phyloP scores from a whole-genome alignment of 208 protist species.

The Vickermania spadyakhi region DNA sequence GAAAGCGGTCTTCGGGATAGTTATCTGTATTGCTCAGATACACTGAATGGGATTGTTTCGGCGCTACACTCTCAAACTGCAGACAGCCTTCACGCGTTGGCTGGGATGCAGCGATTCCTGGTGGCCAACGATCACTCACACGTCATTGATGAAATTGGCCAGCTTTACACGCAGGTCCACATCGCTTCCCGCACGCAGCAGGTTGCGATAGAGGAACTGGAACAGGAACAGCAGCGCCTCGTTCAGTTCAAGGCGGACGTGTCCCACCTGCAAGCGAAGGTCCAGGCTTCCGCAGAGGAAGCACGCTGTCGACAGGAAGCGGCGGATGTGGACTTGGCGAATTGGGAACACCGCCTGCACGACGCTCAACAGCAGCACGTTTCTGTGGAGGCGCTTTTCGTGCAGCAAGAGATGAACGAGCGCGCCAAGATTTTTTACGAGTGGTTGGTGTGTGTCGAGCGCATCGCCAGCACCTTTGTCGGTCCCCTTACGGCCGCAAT shows the following conservation, averaged over 20 bases:
- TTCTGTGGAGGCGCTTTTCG: slow-evolving; percentile 30
- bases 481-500: not conserved
- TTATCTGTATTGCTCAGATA: slow-evolving; percentile 51
- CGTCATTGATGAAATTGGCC: slow-evolving; percentile 52
- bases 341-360: slow-evolving; percentile 72
- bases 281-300: slow-evolving; percentile 13
- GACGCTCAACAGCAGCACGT: slow-evolving; percentile 39
- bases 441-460: slow-evolving; percentile 54
- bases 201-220: slow-evolving; percentile 19
- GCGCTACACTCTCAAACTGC: slow-evolving; percentile 47
- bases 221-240: slow-evolving; percentile 40
- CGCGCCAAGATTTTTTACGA: slow-evolving; percentile 54
- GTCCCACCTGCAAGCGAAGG: slow-evolving; percentile 24
- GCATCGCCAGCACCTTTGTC: slow-evolving; percentile 45
- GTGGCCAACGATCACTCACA: slow-evolving; percentile 71
- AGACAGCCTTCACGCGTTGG: slow-evolving; percentile 55
- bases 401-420: slow-evolving; percentile 23
- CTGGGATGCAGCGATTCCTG: slow-evolving; percentile 63
- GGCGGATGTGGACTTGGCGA: slow-evolving; percentile 49
- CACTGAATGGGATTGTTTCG: slow-evolving; percentile 32
- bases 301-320: slow-evolving; percentile 7
- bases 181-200: slow-evolving; percentile 28
- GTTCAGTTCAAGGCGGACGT: slow-evolving; percentile 16
- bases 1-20: slow-evolving; percentile 65
- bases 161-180: slow-evolving; percentile 45